Evolutionary conservation across 176 grass and related monocot species (phyloP).

Genomic region (Dactylis glomerata): DNA sequence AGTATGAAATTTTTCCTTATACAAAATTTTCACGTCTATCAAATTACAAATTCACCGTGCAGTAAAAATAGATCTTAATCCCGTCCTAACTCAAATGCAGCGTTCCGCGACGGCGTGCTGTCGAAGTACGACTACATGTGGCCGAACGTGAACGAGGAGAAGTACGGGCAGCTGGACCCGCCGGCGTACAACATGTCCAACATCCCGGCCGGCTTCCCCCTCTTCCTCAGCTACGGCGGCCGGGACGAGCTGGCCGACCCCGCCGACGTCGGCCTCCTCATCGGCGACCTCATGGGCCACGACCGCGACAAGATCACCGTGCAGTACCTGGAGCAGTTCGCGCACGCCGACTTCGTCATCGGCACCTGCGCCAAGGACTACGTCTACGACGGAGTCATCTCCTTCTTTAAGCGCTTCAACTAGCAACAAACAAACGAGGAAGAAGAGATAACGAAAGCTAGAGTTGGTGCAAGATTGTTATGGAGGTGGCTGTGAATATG

Average conservation of each 20-base stretch:
- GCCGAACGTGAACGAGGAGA: slow-evolving; percentile 44
- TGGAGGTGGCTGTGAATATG: not conserved
- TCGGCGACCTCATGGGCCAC: slow-evolving; percentile 55
- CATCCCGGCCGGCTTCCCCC: slow-evolving; percentile 53
- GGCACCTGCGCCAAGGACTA: slow-evolving; percentile 62
- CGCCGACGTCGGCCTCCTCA: slow-evolving; percentile 45
- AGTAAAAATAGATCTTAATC: not conserved
- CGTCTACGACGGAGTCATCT: slow-evolving; percentile 58
- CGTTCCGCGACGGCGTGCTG: slow-evolving; percentile 59
- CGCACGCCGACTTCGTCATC: slow-evolving; percentile 75
- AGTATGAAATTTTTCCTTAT: slow-evolving; percentile 27
- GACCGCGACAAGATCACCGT: slow-evolving; percentile 46
- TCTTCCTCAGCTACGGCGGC: slow-evolving; percentile 85
- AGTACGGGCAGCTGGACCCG: slow-evolving; percentile 52
- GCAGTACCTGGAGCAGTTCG: slow-evolving; percentile 61
- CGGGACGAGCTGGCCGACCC: slow-evolving; percentile 60
- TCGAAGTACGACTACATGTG: slow-evolving; percentile 65
- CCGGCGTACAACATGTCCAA: slow-evolving; percentile 54
- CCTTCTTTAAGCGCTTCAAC: slow-evolving; percentile 50
- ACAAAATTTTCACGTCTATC: not conserved
- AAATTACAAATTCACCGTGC: not conserved
- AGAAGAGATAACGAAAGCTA: not conserved
- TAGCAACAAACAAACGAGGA: not conserved
- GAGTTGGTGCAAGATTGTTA: not conserved
- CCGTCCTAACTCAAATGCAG: slow-evolving; percentile 9